A percentile compares a stretch with the other conserved stretches of the same genome.
Evolutionary conservation across 2,329 filamentous ascomycete species (phyloP).

Genomic region (Delphinella strobiligena): DNA sequence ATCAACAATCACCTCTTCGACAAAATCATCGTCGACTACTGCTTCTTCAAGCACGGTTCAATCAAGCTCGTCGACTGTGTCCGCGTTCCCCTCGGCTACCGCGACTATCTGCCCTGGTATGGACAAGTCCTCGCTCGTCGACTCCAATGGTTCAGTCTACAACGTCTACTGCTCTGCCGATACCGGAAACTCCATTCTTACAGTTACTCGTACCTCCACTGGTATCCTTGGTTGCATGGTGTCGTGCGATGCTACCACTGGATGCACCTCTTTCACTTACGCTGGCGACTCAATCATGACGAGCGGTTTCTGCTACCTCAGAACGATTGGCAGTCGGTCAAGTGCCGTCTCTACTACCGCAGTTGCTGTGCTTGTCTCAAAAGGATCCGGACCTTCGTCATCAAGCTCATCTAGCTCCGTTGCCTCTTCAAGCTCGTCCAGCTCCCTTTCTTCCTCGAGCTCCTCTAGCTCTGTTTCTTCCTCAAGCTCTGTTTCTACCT

Average conservation of each 20-base stretch:
- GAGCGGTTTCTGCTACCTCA: slow-evolving; percentile 8
- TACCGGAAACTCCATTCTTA: not conserved
- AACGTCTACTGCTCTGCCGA: slow-evolving; percentile 8
- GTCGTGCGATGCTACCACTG: slow-evolving; percentile 10
- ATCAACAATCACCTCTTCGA: slow-evolving; percentile 1
- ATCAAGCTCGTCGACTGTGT: too few species aligned
- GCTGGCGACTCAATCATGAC: slow-evolving; percentile 9
- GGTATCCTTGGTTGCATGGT: slow-evolving; percentile 12
- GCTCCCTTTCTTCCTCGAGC: too few species aligned
- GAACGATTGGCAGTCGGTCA: not conserved
- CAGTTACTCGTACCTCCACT: not conserved
- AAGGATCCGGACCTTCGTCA: too few species aligned
- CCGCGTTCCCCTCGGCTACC: slow-evolving; percentile 4
- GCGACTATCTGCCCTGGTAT: slow-evolving; percentile 8
- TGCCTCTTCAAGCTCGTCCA: too few species aligned
- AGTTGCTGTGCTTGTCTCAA: not conserved
- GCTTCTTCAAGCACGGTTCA: slow-evolving; percentile 3
- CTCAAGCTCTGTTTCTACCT: too few species aligned
- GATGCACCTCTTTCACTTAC: slow-evolving; percentile 13
- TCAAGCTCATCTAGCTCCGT: too few species aligned
- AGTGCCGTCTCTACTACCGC: not conserved
- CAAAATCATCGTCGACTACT: slow-evolving; percentile 1
- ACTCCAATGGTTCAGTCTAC: slow-evolving; percentile 9
- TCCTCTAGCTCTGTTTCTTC: too few species aligned
- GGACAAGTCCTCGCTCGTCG: slow-evolving; percentile 7